Base-by-base conservation (phyloP, 163 green algal genomes). In the Trebouxia gelatinosa region DNA sequence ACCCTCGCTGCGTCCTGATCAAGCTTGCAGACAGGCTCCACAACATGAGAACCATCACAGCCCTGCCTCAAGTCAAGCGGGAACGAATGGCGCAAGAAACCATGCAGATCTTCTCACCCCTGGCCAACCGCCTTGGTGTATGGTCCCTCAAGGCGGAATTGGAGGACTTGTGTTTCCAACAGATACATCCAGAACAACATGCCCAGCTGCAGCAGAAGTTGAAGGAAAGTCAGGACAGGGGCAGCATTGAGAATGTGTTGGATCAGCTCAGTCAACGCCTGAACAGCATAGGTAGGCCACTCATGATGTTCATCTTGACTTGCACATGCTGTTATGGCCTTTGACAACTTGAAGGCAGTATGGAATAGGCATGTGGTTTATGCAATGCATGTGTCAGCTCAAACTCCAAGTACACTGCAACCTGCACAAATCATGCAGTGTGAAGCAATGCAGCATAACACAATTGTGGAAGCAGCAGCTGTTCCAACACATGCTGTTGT, bases 91-190 rank as follows among this genome's bases (percentile, higher is more conserved):
- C 87, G 28, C 65, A 82, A 37, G 91, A 95, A 58, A 90, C 87
- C 0, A 80, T 95, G 32, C 83, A 92, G 38, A 83, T 96, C 2
- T 95, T 89, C 70, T 85, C 87, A 0, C 88, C 89, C 0, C 84
- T 96, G 35, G 95, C 95, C 31, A 77, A 77, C 26, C 43, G 94
- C 11, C 85, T 98, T 28, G 94, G 94, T 21, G 88, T 96, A 16
- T 98, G 91, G 90, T 88, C 74, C 79, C 74, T 97, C 38, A 98
- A 98, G 80, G 88, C 93, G 0, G 89, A 97, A 81, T 86, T 98
- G 65, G 95, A 98, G 78, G 95, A 98, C 80, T 68, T 93, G 21
- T 89, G 86, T 31, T 98, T 98, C 82, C 80, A 87, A 78, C 81
- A 90, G 21, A 29, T 57, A 9, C 34, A 71, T 39, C 67, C 39